Conservation (phyloP, 2,329 filamentous ascomycete species). For the Verruconis gallopava region DNA sequence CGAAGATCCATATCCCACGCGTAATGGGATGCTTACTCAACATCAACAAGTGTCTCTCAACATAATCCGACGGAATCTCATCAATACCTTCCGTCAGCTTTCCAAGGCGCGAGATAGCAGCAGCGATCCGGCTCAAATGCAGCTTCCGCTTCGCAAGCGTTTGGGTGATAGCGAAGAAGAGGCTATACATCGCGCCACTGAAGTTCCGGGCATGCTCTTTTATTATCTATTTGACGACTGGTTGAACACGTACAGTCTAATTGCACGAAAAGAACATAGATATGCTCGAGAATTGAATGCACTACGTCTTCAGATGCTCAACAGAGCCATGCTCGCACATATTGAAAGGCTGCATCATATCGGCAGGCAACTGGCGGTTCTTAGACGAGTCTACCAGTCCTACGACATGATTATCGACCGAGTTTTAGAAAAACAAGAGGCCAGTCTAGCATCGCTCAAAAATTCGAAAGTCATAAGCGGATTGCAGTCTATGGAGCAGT, state of each 20-base stretch:
- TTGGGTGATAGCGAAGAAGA: conserved; percentile 33
- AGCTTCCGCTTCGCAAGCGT: conserved; percentile 32
- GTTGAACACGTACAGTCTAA: conserved; percentile 44
- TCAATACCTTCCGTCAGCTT: conserved; percentile 48
- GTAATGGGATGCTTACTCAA: conserved; percentile 22
- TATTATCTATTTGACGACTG: conserved; percentile 58
- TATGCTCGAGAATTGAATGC: conserved; percentile 36
- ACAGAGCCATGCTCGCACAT: conserved; percentile 31
- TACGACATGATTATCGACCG: conserved; percentile 48
- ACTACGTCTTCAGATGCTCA: conserved; percentile 44
- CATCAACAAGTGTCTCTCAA: conserved; percentile 35
- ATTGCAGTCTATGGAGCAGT: conserved; percentile 3
- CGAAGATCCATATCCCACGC: conserved; percentile 35
- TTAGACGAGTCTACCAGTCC: conserved; percentile 47
- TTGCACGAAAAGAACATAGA: conserved; percentile 35
- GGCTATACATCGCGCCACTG: conserved; percentile 33
- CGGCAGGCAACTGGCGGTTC: conserved; percentile 46
- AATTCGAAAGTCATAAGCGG: conserved; percentile 25
- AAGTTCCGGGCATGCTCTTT: conserved; percentile 48
- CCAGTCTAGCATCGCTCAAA: conserved; percentile 30
- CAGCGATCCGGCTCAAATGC: conserved; percentile 26
- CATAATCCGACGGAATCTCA: conserved; percentile 43
- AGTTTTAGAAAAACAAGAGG: conserved; percentile 36
- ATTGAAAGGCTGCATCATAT: conserved; percentile 44
- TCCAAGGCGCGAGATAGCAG: conserved; percentile 38